Conservation (phyloP, 495 filamentous ascomycete species). For the Penicillium manginii region DNA sequence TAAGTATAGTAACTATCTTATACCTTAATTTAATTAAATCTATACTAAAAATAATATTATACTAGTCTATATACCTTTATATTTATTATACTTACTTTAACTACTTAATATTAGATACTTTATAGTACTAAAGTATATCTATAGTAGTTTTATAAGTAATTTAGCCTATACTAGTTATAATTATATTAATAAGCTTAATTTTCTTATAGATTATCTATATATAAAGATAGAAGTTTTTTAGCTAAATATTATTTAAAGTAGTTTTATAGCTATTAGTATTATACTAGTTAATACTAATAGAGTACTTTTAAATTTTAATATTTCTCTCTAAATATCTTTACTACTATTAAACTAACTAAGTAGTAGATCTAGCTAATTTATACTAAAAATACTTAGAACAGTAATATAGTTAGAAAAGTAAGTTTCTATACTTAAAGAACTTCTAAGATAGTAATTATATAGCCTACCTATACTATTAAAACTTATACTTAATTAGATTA, state of each 20-base stretch:
- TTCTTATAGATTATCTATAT: slow-evolving; percentile 5
- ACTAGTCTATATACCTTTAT: too few species aligned
- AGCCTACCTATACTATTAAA: slow-evolving; percentile 9
- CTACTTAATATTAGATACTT: slow-evolving; percentile 33
- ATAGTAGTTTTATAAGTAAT: slow-evolving; percentile 16
- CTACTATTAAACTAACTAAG: slow-evolving; percentile 11
- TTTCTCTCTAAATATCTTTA: slow-evolving; percentile 13
- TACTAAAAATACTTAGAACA: too few species aligned
- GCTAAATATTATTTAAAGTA: slow-evolving; percentile 12
- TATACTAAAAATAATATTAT: background rate
- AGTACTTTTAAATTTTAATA: slow-evolving; percentile 20
- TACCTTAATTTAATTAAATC: slow-evolving; percentile 21
- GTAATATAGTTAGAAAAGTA: slow-evolving; percentile 13
- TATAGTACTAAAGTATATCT: slow-evolving; percentile 18
- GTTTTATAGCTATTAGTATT: slow-evolving; percentile 13
- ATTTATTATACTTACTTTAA: slow-evolving; percentile 30
- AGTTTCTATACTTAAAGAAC: slow-evolving; percentile 9
- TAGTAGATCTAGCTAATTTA: slow-evolving; percentile 7
- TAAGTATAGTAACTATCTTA: slow-evolving; percentile 14
- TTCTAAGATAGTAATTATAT: slow-evolving; percentile 6
- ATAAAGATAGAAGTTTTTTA: slow-evolving; percentile 4
- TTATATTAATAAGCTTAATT: slow-evolving; percentile 23
- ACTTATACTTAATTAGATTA: slow-evolving; percentile 10
- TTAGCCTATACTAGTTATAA: slow-evolving; percentile 8
- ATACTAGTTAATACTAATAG: slow-evolving; percentile 14